Evolutionary conservation across 441 rosid genomes (phyloP).

Genomic region (Dalechampia spathulata): DNA sequence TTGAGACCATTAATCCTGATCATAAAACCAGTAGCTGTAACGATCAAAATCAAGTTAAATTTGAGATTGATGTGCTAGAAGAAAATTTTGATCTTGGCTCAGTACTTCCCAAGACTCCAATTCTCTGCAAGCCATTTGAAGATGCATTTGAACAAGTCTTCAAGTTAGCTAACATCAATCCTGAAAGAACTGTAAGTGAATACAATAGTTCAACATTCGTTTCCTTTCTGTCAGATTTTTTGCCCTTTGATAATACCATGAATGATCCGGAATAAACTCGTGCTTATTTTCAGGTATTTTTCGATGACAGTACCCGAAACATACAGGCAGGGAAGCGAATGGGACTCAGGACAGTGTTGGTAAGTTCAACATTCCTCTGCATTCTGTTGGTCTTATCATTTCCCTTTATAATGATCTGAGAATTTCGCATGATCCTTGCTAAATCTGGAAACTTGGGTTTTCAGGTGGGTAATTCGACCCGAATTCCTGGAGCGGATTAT

Average conservation of each 20-base stretch:
- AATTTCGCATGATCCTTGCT: too few relatives aligned
- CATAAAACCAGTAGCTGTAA: slow-evolving; percentile 19
- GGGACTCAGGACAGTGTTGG: slow-evolving; percentile 83
- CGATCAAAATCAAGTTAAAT: slow-evolving; percentile 3
- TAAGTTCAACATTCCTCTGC: slow-evolving; percentile 13
- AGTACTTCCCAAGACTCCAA: slow-evolving; percentile 50
- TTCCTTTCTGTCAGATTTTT: too few relatives aligned
- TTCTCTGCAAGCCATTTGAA: slow-evolving; percentile 78
- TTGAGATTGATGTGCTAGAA: slow-evolving; percentile 22
- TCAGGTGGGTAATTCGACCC: slow-evolving; percentile 69
- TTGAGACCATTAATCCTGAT: slow-evolving; percentile 69
- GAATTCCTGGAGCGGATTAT: slow-evolving; percentile 67
- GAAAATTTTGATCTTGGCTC: slow-evolving; percentile 30
- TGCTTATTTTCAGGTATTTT: slow-evolving; percentile 46
- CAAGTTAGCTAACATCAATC: slow-evolving; percentile 61
- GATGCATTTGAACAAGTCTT: slow-evolving; percentile 57
- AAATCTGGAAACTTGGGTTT: not conserved
- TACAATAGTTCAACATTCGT: not conserved
- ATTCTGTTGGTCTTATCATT: not conserved
- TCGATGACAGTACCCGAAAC: slow-evolving; percentile 86
- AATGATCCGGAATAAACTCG: not conserved
- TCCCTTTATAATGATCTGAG: too few relatives aligned
- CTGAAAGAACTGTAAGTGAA: slow-evolving; percentile 67
- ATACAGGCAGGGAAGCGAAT: slow-evolving; percentile 71
- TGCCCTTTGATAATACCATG: too few relatives aligned